Evolutionary conservation across 306 rosid species (phyloP), one percentile per base, ranked within the genome.

Genomic region (Pachyrhizus erosus): DNA sequence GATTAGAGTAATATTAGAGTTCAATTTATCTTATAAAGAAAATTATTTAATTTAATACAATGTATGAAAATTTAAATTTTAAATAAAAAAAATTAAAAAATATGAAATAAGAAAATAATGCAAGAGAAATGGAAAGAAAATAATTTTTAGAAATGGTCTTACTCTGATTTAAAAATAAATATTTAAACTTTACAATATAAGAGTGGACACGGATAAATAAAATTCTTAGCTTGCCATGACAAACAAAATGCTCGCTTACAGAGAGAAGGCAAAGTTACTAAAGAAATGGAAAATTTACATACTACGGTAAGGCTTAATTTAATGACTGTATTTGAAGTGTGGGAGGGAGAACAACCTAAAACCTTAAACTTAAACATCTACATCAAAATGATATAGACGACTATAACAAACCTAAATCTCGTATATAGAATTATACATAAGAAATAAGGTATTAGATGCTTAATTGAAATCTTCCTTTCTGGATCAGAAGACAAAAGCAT

Each of bases 271-370:
- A 21, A 14, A 0, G 61, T 13, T 68, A 76, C 73, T 39, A 80
- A 80, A 85, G 85, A 80, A 87, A 84, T 89, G 83, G 89, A 87
- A 71, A 92, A 90, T 87, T 88, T 89, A 88, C 86, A 86, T 61
- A 89, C 87, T 70, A 79, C 72, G 21, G 86, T 74, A 61, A 70
- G 31, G 71, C 75, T 69, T 85, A 55, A 78, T 54, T 69, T 85
- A 55, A 78, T 54, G 84, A 64, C 67, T 87, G 81, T 80, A 69
- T 60, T 40, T 75, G 24, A 74, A 74, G 85, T 64, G 34, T 55
- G 75, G 62, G 73, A 31, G 75, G 62, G 73, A 31, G n/a, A 62
- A 48, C 80, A 72, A 76, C 83, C 86, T 73, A 72, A 85, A 82
- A 78, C 80, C 81, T 84, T 70, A 80, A 77, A 48, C 81, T 84